A percentile compares a stretch with the other conserved stretches of the same genome.
Evolutionary conservation across 805 yeast species (phyloP).

Genomic region (Ogataea methanolica): DNA sequence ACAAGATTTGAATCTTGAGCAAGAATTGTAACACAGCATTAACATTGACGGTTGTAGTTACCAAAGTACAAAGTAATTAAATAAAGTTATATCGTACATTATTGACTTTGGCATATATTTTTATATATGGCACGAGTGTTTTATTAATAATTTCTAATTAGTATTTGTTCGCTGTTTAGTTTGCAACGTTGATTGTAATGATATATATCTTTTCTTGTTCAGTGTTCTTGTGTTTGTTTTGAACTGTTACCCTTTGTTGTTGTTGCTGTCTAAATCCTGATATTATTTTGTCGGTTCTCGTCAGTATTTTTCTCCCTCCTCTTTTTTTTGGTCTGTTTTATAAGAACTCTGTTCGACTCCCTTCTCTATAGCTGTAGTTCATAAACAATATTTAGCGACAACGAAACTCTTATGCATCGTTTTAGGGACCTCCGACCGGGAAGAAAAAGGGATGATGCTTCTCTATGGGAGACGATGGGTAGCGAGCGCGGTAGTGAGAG

Average conservation of each 20-base stretch:
- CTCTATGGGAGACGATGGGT: neutral
- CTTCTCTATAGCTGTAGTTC: too few relatives aligned
- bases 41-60: constrained; percentile 48
- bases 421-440: too few relatives aligned
- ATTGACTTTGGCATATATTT: neutral
- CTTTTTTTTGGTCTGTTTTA: too few relatives aligned
- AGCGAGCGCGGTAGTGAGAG: constrained; percentile 4
- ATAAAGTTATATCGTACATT: neutral
- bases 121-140: neutral
- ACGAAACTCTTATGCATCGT: too few relatives aligned
- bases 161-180: neutral
- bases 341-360: too few relatives aligned
- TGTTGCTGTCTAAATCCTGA: too few relatives aligned
- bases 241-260: too few relatives aligned
- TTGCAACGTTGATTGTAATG: neutral
- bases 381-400: too few relatives aligned
- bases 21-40: constrained; percentile 54
- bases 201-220: neutral
- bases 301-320: too few relatives aligned
- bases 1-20: constrained; percentile 46
- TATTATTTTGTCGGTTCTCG: too few relatives aligned
- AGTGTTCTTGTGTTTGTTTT: neutral
- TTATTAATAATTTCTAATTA: neutral
- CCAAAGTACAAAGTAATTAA: constrained; percentile 2
- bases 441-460: too few relatives aligned